Evolutionary conservation across 441 rosid species (phyloP), one percentile per base, ranked within the genome.

Genomic region (Corymbia calophylla): DNA sequence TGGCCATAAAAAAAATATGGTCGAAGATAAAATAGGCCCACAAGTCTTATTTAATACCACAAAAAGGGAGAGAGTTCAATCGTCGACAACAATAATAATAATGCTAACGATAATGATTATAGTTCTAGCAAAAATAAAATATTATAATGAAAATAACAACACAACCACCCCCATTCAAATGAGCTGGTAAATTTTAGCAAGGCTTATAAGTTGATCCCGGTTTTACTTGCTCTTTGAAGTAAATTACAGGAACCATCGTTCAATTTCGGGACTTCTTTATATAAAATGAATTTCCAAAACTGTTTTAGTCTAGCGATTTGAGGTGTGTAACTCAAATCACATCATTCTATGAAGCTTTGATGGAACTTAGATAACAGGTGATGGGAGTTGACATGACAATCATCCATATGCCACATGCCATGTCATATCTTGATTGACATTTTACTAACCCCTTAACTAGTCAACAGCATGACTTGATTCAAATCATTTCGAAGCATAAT

Each of bases 341-440:
- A 19, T 9, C 15, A 70, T 25, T 70, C 0, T 18, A 5, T 11
- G 1, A 73, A 73, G 39, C 17, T 21, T 73, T 39, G 14, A 13
- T 39, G 9, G 5, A 73, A 73, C 23, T 73, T 12, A 73, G 9
- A 73, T 73, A 39, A 70, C 15, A 19, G 0, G 0, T 0, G 0
- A 2, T 4, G 0, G 0, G 47, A 39, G 82, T 11, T 73, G 9
- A 19, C 16, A 0, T 39, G n/a, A 39, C 27, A 73, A 73, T 73
- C 21, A 39, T 39, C 9, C 14, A 23, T 3, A 0, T 39, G 6
- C 3, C 0, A 39, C 3, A 17, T 12, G 51, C 5, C 51, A 73
- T 23, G 9, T 1, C 84, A 39, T 39, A 29, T 73, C 10, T 23
- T 25, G 84, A 39, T 73, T 17, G 14, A 21, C 49, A 21, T 21